Evolutionary conservation across 306 rosid genomes (phyloP).

Genomic region (Sphenostylis stenocarpa): DNA sequence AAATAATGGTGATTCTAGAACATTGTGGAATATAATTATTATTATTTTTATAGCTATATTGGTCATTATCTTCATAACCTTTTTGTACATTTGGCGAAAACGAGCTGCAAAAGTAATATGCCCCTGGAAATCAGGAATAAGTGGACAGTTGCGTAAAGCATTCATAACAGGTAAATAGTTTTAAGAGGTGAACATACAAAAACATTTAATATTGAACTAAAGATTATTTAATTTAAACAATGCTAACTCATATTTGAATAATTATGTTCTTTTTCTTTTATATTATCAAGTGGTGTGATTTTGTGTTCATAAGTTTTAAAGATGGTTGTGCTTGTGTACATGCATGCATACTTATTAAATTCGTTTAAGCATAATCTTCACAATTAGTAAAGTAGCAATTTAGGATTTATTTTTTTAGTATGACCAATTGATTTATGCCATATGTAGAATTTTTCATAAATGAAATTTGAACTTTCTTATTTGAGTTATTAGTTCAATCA

Average conservation of each 20-base stretch:
- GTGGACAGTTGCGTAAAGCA: slow-evolving; percentile 95
- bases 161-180: slow-evolving; percentile 75
- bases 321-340: background rate
- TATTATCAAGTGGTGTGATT: background rate
- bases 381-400: background rate
- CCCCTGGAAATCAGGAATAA: slow-evolving; percentile 95
- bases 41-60: slow-evolving; percentile 43
- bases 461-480: background rate
- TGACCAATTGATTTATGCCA: background rate
- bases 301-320: background rate
- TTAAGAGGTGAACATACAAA: background rate
- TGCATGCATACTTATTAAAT: background rate
- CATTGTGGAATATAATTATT: slow-evolving; percentile 50
- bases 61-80: slow-evolving; percentile 40
- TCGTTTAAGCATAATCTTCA: background rate
- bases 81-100: slow-evolving; percentile 62
- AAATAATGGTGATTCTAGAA: slow-evolving; percentile 28
- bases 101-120: slow-evolving; percentile 63
- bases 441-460: background rate
- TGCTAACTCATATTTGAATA: background rate
- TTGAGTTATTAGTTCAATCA: background rate
- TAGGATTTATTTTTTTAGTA: background rate
- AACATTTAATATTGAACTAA: background rate
- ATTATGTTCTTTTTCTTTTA: background rate
- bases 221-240: background rate